These are phyloP conservation scores for Penicillium olsonii DNA, from an alignment of 2,329 filamentous ascomycete species.

Conservation along the genomic window DNA sequence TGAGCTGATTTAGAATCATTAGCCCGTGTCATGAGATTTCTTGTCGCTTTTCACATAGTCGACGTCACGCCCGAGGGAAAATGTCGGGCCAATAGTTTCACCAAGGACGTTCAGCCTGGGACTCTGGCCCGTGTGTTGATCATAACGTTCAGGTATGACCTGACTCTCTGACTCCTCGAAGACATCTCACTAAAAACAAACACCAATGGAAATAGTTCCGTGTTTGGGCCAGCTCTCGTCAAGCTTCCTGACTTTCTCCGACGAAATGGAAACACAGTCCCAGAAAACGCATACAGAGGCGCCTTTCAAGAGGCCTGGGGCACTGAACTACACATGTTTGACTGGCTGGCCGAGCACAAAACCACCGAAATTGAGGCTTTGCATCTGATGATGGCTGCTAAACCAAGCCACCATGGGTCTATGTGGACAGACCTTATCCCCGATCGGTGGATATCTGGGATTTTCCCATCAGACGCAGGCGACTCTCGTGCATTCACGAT, in stretches of 20 bases:
- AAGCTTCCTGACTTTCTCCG: not conserved
- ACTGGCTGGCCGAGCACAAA: not conserved
- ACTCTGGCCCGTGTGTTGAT: not conserved
- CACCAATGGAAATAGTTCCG: not conserved
- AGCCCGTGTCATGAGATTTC: not conserved
- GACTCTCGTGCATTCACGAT: not conserved
- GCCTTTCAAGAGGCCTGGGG: not conserved
- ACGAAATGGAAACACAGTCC: not conserved
- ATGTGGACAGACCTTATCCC: not conserved
- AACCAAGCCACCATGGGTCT: not conserved
- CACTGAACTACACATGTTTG: not conserved
- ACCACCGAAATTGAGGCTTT: not conserved
- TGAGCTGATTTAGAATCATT: not conserved
- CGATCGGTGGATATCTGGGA: not conserved
- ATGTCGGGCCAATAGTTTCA: not conserved
- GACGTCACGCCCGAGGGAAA: not conserved
- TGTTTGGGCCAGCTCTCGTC: not conserved
- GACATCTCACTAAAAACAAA: not conserved
- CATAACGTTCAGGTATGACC: not conserved
- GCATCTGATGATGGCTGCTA: not conserved
- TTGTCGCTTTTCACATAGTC: not conserved
- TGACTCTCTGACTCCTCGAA: not conserved
- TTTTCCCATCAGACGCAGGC: not conserved
- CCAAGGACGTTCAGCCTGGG: not conserved
- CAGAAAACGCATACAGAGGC: not conserved